Evolutionary conservation across 768 basidiomycete species (phyloP).

Genomic region (Suillus occidentalis): DNA sequence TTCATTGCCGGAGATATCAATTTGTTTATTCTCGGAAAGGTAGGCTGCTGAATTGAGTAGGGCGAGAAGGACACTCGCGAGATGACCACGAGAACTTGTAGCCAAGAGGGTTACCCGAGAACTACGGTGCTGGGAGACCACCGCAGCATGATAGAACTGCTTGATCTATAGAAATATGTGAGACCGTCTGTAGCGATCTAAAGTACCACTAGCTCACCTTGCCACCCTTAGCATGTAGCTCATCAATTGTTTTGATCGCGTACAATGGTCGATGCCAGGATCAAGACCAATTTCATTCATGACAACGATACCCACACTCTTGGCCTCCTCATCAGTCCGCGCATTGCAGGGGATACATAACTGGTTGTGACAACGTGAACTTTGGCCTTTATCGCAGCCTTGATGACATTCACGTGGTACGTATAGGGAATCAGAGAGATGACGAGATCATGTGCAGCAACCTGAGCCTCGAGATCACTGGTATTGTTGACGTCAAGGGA

Average conservation of each 20-base stretch:
- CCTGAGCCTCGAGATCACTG: slow-evolving; percentile 71
- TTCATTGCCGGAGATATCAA: slow-evolving; percentile 71
- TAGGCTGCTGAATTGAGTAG: slow-evolving; percentile 89
- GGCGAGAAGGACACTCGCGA: slow-evolving; percentile 91
- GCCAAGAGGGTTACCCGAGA: slow-evolving; percentile 91
- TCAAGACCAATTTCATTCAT: slow-evolving; percentile 99
- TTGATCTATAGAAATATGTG: slow-evolving; percentile 55
- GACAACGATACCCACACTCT: slow-evolving; percentile 88
- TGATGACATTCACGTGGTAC: slow-evolving; percentile 85
- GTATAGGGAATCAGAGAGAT: slow-evolving; percentile 97
- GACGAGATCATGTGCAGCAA: slow-evolving; percentile 88
- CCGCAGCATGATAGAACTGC: slow-evolving; percentile 93
- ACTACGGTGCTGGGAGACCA: slow-evolving; percentile 90
- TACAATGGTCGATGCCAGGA: slow-evolving; percentile 94
- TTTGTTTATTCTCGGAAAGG: slow-evolving; percentile 61
- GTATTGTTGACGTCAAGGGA: slow-evolving; percentile 80
- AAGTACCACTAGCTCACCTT: slow-evolving; percentile 53
- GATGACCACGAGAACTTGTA: slow-evolving; percentile 99
- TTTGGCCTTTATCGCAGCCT: slow-evolving; percentile 79
- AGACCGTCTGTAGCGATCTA: background rate
- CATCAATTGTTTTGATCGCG: slow-evolving; percentile 90
- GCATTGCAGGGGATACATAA: slow-evolving; percentile 91
- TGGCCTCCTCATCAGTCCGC: slow-evolving; percentile 73
- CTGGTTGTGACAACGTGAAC: slow-evolving; percentile 95
- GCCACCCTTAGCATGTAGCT: slow-evolving; percentile 92